These are phyloP conservation scores for Dimocarpus longan DNA, from an alignment of 345 rosid genomes.

Conservation along the genomic window DNA sequence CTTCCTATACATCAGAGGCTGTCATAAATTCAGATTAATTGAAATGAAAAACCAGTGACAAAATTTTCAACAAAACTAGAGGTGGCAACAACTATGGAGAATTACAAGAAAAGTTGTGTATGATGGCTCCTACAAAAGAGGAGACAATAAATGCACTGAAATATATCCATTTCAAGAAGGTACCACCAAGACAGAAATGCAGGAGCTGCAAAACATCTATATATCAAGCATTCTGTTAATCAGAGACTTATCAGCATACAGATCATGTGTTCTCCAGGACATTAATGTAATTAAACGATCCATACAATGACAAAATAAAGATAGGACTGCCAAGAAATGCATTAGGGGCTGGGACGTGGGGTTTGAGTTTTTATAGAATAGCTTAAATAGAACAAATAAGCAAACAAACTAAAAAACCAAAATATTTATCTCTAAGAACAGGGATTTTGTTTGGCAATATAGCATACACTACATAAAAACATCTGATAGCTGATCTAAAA, in stretches of 20 bases:
- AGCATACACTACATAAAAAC: not conserved
- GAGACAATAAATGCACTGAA: not conserved
- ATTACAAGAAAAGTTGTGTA: not conserved
- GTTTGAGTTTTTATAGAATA: not conserved
- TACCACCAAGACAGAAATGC: constrained; percentile 5
- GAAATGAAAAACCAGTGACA: not conserved
- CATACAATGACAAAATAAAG: not conserved
- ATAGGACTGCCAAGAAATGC: not conserved
- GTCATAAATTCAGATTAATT: not conserved
- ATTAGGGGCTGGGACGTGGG: not conserved
- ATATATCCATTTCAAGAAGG: not conserved
- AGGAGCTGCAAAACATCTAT: not conserved
- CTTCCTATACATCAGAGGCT: not conserved
- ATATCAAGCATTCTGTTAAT: not conserved
- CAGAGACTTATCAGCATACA: not conserved
- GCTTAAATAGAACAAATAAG: constrained; percentile 1
- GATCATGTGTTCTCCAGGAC: not conserved
- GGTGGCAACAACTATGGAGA: not conserved
- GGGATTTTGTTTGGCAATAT: not conserved
- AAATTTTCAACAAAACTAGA: not conserved
- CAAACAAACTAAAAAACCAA: not conserved
- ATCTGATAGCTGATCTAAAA: constrained; percentile 12
- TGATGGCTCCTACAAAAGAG: not conserved
- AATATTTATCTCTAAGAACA: not conserved
- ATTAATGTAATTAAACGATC: not conserved